phyloP scores from a whole-genome alignment of 73 alveolate species.

The Paramecium pentaurelia region DNA sequence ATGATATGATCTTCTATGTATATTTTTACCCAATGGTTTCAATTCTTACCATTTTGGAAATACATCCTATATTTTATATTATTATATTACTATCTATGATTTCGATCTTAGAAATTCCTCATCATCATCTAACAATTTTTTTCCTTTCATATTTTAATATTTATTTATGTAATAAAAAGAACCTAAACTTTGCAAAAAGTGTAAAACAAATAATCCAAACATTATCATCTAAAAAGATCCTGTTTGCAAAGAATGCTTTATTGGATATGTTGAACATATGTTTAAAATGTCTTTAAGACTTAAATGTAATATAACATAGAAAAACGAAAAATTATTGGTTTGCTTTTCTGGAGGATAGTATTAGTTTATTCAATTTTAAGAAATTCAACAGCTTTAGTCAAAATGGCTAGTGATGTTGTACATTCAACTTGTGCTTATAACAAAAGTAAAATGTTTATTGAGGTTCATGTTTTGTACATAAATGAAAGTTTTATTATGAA shows the following conservation, averaged over 20 bases:
- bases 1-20: slow-evolving; percentile 56
- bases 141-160: not conserved
- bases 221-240: not conserved
- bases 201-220: not conserved
- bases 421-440: not conserved
- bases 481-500: not conserved
- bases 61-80: not conserved
- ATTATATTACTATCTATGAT: not conserved
- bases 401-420: slow-evolving; percentile 36
- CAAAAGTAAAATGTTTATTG: slow-evolving; percentile 1
- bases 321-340: slow-evolving; percentile 14
- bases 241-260: not conserved
- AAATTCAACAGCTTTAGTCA: not conserved
- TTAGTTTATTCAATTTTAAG: not conserved
- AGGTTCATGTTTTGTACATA: not conserved
- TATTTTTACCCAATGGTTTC: slow-evolving; percentile 48
- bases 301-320: not conserved
- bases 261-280: not conserved
- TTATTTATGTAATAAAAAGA: not conserved
- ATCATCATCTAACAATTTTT: not conserved
- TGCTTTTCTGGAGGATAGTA: slow-evolving; percentile 35
- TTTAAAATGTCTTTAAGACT: slow-evolving; percentile 27
- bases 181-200: not conserved
- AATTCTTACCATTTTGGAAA: slow-evolving; percentile 55
- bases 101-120: not conserved